Evolutionary conservation across 257 asterid genomes (phyloP).

Genomic region (Fraxinus americana): DNA sequence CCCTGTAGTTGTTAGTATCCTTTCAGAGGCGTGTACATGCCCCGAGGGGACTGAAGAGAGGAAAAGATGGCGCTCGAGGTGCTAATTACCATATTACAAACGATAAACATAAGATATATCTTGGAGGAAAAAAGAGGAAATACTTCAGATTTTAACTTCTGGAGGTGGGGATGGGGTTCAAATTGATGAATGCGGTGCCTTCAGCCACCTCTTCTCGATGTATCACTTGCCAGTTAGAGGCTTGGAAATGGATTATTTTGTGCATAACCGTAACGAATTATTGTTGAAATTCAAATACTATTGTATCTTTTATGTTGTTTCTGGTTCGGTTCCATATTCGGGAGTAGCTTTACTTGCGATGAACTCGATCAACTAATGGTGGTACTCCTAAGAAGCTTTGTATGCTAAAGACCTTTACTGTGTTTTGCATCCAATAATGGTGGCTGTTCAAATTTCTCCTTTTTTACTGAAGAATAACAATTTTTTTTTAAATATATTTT

Average conservation of each 20-base stretch:
- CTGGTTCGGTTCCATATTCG: not conserved
- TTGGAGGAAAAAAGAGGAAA: constrained; percentile 96
- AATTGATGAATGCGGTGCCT: not conserved
- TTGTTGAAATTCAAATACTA: not conserved
- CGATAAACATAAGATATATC: constrained; percentile 63
- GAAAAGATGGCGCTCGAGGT: constrained; percentile 77
- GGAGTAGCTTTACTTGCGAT: not conserved
- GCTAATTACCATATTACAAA: constrained; percentile 69
- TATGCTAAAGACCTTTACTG: not conserved
- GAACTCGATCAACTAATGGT: not conserved
- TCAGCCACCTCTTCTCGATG: not conserved
- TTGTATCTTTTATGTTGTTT: not conserved
- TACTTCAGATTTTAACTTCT: constrained; percentile 82
- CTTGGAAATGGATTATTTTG: not conserved
- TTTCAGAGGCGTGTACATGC: constrained; percentile 95
- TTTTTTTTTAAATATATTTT: too few relatives aligned
- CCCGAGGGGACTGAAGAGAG: constrained; percentile 88
- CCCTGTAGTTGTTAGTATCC: constrained; percentile 79
- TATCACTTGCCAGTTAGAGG: not conserved
- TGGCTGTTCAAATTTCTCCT: not conserved
- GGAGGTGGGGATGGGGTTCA: constrained; percentile 99
- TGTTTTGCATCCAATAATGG: not conserved
- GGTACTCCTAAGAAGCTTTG: not conserved
- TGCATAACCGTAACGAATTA: not conserved
- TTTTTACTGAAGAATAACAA: not conserved